phyloP scores from a whole-genome alignment of 1,284 basidiomycete species.

The Xerocomus minutiporus region DNA sequence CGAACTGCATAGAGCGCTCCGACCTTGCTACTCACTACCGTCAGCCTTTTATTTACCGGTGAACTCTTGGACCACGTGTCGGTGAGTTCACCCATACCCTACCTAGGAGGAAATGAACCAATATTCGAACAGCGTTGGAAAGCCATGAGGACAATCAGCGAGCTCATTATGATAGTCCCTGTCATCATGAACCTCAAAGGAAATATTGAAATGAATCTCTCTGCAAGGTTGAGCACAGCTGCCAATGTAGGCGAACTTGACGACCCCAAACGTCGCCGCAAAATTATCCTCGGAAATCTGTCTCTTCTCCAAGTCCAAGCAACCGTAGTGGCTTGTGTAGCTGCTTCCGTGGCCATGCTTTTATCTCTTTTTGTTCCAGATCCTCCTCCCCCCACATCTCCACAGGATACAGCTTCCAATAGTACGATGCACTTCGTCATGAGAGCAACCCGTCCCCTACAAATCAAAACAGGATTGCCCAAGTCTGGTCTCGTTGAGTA shows the following conservation, averaged over 20 bases:
- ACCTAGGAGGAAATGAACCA: conserved; percentile 1
- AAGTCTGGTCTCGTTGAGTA: conserved; percentile 53
- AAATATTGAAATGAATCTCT: conserved; percentile 93
- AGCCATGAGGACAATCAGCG: conserved; percentile 86
- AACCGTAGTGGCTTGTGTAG: conserved; percentile 82
- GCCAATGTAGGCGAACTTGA: conserved; percentile 90
- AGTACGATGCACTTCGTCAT: conserved; percentile 14
- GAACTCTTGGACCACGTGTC: conserved; percentile 84
- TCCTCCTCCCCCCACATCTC: conserved; percentile 13
- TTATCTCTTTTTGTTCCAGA: conserved; percentile 64
- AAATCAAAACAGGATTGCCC: conserved; percentile 27
- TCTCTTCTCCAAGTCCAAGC: conserved; percentile 92
- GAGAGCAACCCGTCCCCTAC: conserved; percentile 30
- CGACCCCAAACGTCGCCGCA: conserved; percentile 56
- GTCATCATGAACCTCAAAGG: conserved; percentile 95
- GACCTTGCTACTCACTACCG: conserved; percentile 65
- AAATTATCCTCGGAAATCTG: conserved; percentile 79
- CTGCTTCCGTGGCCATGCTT: conserved; percentile 75
- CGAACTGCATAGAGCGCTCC: conserved; percentile 56
- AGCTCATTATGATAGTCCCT: conserved; percentile 95
- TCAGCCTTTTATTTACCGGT: conserved; percentile 81
- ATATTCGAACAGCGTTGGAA: conserved; percentile 68
- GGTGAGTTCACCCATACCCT: conserved; percentile 42
- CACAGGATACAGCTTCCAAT: conserved; percentile 10
- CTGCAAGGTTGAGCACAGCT: conserved; percentile 70